Evolutionary conservation across 495 filamentous ascomycete genomes (phyloP).

Genomic region (Aspergillus cavernicola): DNA sequence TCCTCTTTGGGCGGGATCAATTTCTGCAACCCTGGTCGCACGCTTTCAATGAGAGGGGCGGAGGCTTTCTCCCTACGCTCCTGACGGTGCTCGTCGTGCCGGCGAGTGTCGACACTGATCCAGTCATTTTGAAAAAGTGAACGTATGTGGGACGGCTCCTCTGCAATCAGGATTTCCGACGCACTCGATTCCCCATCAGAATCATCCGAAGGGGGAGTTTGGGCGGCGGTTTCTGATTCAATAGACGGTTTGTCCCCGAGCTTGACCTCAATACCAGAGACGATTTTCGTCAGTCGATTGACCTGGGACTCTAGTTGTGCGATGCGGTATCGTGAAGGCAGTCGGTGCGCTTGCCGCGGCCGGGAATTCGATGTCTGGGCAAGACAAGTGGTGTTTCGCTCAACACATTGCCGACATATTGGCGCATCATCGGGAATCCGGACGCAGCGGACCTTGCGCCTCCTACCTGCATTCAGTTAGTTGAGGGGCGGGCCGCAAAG

Average conservation of each 20-base stretch:
- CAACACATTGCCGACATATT: slow-evolving; percentile 23
- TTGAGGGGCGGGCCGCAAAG: neutral
- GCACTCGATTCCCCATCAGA: slow-evolving; percentile 10
- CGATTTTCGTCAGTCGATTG: slow-evolving; percentile 16
- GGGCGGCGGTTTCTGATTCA: neutral
- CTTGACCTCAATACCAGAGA: slow-evolving; percentile 19
- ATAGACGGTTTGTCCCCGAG: slow-evolving; percentile 10
- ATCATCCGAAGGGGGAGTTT: neutral
- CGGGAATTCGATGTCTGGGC: slow-evolving; percentile 19
- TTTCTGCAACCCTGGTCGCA: slow-evolving; percentile 16
- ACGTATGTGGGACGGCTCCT: slow-evolving; percentile 23
- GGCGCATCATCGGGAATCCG: slow-evolving; percentile 20
- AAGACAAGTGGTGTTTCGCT: slow-evolving; percentile 20
- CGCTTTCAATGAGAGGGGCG: slow-evolving; percentile 6
- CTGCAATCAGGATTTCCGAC: slow-evolving; percentile 18
- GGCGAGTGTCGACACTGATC: slow-evolving; percentile 17
- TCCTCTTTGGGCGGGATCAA: slow-evolving; percentile 23
- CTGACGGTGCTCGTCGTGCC: neutral
- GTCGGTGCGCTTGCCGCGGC: slow-evolving; percentile 7
- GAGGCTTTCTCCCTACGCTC: slow-evolving; percentile 10
- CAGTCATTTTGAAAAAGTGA: slow-evolving; percentile 31
- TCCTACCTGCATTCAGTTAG: slow-evolving; percentile 17
- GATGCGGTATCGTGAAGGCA: slow-evolving; percentile 25
- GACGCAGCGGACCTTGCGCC: slow-evolving; percentile 27
- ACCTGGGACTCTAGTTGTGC: slow-evolving; percentile 24